Conservation (phyloP, 768 basidiomycete genomes). For the Daedaleopsis nitida region DNA sequence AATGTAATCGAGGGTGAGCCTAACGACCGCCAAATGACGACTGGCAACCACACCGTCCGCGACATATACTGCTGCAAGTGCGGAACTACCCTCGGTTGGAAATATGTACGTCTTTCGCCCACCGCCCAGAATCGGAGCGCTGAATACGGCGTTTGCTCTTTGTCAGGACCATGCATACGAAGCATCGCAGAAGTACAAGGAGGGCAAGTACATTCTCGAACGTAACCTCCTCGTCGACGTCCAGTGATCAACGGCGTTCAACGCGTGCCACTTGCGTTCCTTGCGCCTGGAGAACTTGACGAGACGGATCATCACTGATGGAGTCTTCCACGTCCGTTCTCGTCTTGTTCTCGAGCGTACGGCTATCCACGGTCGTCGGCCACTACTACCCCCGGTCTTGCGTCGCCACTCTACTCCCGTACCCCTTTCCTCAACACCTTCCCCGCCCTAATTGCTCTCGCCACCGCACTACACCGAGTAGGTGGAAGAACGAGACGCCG, state of each 20-base stretch:
- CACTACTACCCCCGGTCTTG: neutral
- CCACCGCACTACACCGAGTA: neutral
- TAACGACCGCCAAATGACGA: conserved; percentile 94
- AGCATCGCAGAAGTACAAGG: conserved; percentile 92
- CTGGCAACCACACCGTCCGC: conserved; percentile 93
- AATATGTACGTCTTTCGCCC: conserved; percentile 73
- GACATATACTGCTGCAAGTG: conserved; percentile 96
- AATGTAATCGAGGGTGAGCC: conserved; percentile 91
- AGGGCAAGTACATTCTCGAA: conserved; percentile 98
- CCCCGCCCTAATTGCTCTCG: neutral
- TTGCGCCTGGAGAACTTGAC: conserved; percentile 4
- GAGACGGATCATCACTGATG: conserved; percentile 13
- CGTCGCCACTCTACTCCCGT: neutral
- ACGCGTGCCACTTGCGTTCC: neutral
- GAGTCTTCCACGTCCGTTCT: neutral
- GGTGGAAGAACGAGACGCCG: neutral
- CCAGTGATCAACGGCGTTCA: conserved; percentile 50
- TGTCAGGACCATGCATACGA: conserved; percentile 92
- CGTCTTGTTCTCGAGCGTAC: conserved; percentile 1
- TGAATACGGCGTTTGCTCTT: neutral
- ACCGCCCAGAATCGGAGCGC: conserved; percentile 12
- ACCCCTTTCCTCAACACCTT: neutral
- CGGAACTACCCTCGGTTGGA: conserved; percentile 87
- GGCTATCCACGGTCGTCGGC: conserved; percentile 12
- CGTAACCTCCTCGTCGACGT: conserved; percentile 87